phyloP scores from a whole-genome alignment of 1,284 basidiomycete genomes.

The Cutaneotrichosporon daszewskae region DNA sequence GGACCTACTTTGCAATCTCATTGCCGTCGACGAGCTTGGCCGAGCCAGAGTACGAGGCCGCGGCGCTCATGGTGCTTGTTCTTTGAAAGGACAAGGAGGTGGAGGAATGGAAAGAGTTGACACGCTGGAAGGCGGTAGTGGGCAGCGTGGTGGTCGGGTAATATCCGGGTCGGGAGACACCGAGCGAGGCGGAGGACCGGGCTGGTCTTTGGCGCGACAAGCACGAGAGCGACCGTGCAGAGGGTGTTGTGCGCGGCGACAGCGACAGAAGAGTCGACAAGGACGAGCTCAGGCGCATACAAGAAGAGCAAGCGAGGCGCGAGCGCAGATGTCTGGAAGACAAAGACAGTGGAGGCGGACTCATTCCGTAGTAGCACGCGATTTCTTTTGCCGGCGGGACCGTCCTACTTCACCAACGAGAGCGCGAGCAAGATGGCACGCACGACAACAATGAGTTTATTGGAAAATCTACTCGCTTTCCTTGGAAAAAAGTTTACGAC shows the following conservation, averaged over 20 bases:
- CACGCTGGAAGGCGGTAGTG: not conserved
- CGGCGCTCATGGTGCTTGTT: slow-evolving; percentile 5
- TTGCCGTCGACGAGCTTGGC: slow-evolving; percentile 79
- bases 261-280: not conserved
- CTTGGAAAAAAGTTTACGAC: not conserved
- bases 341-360: not conserved
- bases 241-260: not conserved
- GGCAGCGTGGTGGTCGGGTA: not conserved
- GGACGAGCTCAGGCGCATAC: no score
- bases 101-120: slow-evolving; percentile 4
- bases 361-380: not conserved
- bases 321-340: not conserved
- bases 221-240: not conserved
- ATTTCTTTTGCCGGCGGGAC: no score
- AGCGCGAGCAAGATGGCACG: no score
- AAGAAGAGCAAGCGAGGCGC: no score
- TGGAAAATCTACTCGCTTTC: not conserved
- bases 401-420: no score
- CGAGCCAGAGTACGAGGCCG: slow-evolving; percentile 11
- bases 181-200: not conserved
- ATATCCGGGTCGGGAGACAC: slow-evolving; percentile 1
- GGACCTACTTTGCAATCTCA: slow-evolving; percentile 74
- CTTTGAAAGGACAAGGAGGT: no score
- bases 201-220: not conserved
- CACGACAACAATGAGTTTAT: no score